A percentile compares a stretch with the other conserved stretches of the same genome.
Evolutionary conservation across 2,329 filamentous ascomycete species (phyloP).

Genomic region (Tolypocladium tropicale): DNA sequence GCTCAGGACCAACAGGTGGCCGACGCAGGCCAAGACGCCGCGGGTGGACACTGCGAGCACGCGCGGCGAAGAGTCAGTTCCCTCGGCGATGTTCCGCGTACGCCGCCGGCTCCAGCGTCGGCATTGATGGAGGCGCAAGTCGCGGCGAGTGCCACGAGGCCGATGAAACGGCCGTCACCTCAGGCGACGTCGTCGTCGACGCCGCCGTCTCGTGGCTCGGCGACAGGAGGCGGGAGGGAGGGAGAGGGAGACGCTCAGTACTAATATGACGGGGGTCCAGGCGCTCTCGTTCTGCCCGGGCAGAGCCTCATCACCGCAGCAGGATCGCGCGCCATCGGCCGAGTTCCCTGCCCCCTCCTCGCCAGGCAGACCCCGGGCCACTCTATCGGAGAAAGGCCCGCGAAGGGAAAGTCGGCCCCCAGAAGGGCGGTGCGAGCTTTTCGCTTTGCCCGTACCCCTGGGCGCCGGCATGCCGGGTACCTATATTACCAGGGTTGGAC

Average conservation of each 20-base stretch:
- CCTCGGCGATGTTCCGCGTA: neutral
- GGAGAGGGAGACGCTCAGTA: neutral
- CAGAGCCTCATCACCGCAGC: too few species aligned
- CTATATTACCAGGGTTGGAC: neutral
- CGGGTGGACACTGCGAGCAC: too few species aligned
- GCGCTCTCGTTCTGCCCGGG: too few species aligned
- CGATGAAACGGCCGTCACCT: neutral
- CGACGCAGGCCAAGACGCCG: too few species aligned
- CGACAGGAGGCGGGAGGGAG: neutral
- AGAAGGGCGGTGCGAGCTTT: too few species aligned
- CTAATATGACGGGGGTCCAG: neutral
- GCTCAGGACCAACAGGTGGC: too few species aligned
- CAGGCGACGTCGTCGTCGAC: neutral
- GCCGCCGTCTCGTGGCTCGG: neutral
- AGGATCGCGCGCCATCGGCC: neutral
- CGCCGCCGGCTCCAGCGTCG: neutral
- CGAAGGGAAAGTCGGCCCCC: neutral
- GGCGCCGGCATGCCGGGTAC: neutral
- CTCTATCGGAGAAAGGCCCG: neutral
- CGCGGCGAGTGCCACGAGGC: neutral
- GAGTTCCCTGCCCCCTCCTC: neutral
- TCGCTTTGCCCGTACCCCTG: too few species aligned
- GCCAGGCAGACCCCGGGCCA: too few species aligned
- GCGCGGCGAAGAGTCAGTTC: too few species aligned
- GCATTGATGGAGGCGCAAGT: too few species aligned